A percentile compares a stretch with the other conserved stretches of the same genome.
These are phyloP conservation scores for Glomus cerebriforme DNA, from an alignment of 192 early-diverging fungal genomes.

Conservation along the genomic window DNA sequence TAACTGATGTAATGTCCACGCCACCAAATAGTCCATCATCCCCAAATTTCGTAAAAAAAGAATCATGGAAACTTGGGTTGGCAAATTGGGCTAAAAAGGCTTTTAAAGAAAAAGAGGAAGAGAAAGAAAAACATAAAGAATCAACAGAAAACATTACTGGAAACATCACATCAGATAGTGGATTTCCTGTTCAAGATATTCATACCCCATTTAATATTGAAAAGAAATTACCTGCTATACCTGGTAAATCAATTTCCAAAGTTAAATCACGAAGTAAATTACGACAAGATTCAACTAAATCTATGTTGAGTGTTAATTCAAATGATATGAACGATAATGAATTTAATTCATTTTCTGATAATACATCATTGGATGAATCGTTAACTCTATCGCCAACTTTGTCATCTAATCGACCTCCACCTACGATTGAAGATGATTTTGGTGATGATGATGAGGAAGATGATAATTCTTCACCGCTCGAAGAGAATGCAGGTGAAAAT, in stretches of 20 bases:
- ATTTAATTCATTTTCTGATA: background rate
- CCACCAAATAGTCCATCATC: constrained; percentile 14
- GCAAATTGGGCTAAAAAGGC: constrained; percentile 31
- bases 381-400: background rate
- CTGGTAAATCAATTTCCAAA: background rate
- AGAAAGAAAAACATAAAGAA: background rate
- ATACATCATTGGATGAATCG: background rate
- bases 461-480: constrained; percentile 4
- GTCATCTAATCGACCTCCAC: background rate
- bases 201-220: background rate
- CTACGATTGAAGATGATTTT: background rate
- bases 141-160: background rate
- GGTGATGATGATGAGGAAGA: constrained; percentile 26
- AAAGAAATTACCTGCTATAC: constrained; percentile 13
- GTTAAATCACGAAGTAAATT: constrained; percentile 21
- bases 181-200: background rate
- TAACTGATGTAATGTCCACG: background rate
- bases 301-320: background rate
- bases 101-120: constrained; percentile 30
- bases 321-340: background rate
- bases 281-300: constrained; percentile 1
- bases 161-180: background rate
- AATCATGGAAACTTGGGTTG: constrained; percentile 27
- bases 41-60: background rate
- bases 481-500: constrained; percentile 13